Evolutionary conservation across 495 filamentous ascomycete species (phyloP), one percentile per base, ranked within the genome.

Genomic region (Apodospora peruviana): DNA sequence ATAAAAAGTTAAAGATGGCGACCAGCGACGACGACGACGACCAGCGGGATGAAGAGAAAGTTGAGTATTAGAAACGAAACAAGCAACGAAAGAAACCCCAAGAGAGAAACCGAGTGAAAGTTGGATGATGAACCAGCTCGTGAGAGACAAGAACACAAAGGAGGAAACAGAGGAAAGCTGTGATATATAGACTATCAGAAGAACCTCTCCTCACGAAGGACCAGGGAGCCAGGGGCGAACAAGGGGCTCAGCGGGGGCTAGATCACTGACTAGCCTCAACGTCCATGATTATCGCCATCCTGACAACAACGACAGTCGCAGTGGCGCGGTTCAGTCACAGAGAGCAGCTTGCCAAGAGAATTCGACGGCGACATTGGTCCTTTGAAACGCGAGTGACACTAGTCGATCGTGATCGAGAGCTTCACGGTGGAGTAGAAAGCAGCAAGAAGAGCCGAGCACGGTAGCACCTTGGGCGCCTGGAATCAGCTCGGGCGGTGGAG

Each of bases 11-110:
- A 27, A 19, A 10, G 24, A 52, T 45, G 48, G 53, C 62, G 58
- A 66, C 64, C 57, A 66, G 64, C 64, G 60, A 55, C 35, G 52
- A 62, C 64, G 60, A 55, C 35, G 52, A 50, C 57, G 67, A 69
- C 65, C 66, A 72, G 67, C 64, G 62, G n/a, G 52, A 59, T 40
- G 51, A 50, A 57, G 35, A 48, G 48, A 49, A 55, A 39, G 48
- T 35, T 48, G 32, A 21, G 39, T 54, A 59, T 5, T 24, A 48
- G 43, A 42, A 50, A 34, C 22, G 34, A 52, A 60, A 64, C 53
- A 60, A 52, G 32, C 50, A 53, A 47, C 59, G 45, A 48, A 56
- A 51, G 48, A 22, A 43, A 40, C 36, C 27, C 14, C n/a, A 40
- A 22, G 38, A 14, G 18, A 20, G 48, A 53, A 50, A 57, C 53